These are phyloP conservation scores for Volvariella volvacea DNA, from an alignment of 1,284 basidiomycete genomes.

Conservation along the genomic window DNA sequence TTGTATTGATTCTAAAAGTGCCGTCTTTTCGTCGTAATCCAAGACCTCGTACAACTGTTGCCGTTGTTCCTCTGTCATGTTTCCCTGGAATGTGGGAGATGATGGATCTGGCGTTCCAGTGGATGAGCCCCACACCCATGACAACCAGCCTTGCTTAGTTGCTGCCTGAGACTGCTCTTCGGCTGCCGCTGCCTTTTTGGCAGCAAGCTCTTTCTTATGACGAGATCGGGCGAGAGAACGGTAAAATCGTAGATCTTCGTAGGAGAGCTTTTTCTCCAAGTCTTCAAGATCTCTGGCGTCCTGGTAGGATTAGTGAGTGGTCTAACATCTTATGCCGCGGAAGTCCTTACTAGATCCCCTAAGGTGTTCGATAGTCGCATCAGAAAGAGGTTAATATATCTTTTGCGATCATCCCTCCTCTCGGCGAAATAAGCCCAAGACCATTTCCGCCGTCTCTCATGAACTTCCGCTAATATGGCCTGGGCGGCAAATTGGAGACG, in stretches of 20 bases:
- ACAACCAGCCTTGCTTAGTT: constrained; percentile 60
- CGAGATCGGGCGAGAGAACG: constrained; percentile 91
- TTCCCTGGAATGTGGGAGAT: constrained; percentile 42
- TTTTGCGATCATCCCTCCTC: constrained; percentile 79
- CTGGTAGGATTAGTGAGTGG: constrained; percentile 27
- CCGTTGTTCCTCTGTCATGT: constrained; percentile 89
- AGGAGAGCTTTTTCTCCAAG: constrained; percentile 81
- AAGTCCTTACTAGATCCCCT: constrained; percentile 32
- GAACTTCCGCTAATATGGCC: constrained; percentile 84
- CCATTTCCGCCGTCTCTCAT: constrained; percentile 83
- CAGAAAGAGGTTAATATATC: constrained; percentile 87
- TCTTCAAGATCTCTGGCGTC: constrained; percentile 56
- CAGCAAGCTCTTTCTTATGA: constrained; percentile 78
- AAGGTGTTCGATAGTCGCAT: constrained; percentile 59
- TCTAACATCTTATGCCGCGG: not conserved
- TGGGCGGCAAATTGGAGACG: constrained; percentile 77
- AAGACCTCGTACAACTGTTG: constrained; percentile 91
- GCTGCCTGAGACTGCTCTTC: constrained; percentile 53
- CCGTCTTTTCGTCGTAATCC: constrained; percentile 88
- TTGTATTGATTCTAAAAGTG: constrained; percentile 62
- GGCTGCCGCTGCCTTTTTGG: constrained; percentile 63
- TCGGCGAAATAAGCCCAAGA: constrained; percentile 90
- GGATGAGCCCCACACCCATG: constrained; percentile 82
- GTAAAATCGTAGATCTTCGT: constrained; percentile 98
- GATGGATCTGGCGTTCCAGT: constrained; percentile 26